Base-by-base conservation (phyloP, 257 asterid genomes). In the Penstemon davidsonii region DNA sequence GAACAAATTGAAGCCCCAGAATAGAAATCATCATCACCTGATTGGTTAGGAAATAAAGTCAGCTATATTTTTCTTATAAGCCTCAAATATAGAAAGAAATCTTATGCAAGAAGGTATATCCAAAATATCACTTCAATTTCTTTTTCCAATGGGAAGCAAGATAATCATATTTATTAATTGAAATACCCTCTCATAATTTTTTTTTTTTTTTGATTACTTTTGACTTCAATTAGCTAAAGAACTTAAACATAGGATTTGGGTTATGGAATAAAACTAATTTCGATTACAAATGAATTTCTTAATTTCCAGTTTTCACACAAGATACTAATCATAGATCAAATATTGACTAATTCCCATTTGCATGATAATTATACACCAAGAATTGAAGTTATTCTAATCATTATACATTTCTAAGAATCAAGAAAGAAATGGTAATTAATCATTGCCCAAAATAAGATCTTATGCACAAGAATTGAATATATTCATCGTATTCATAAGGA, bases 1-100 rank as follows among this genome's bases (percentile, higher is more conserved):
- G 93, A 82, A 44, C 82, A 63, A 37, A 73, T 68, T 6, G 86
- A 76, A 19, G 84, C 73, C 61, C 87, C 85, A 33, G 84, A 58
- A 65, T 67, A 79, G 71, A 85, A 76, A 64, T 89, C 94, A 66
- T 86, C 82, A 19, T 88, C 97, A 76, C 97, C 99, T 90, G 90
- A 73, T 78, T 62, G 59, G 66, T 18, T 66, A 78, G 45, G 11
- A 46, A 54, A 63, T 60, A 62, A 60, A 33, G 71, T 79, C 71
- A 82, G 76, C 66, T 38, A 69, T 15, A 58, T 41, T 50, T 46
- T 18, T 55, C 45, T 3, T 6, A 7, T 19, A 25, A 38, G 58
- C 54, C 71, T 51, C 38, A 25, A 25, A 58, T 46, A 12, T 60
- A 38, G 70, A 76, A 60, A 44, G 41, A 70, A 64, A 64, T 67